Evolutionary conservation across 306 rosid genomes (phyloP), one percentile per base, ranked within the genome.

Genomic region (Datisca glomerata): DNA sequence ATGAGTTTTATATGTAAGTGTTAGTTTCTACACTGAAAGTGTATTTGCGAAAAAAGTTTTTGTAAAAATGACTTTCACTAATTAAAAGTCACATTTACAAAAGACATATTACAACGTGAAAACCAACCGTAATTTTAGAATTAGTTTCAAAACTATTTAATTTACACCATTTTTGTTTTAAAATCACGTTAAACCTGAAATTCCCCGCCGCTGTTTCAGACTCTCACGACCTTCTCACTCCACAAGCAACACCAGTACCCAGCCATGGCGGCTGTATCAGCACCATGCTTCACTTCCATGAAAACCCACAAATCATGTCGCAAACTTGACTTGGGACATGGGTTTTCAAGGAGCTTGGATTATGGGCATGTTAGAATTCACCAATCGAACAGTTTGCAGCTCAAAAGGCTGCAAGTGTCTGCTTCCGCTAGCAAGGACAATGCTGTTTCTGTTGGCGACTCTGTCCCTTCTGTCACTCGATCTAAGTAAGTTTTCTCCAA

Each of bases 181-280:
- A n/a, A n/a, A n/a, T n/a, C n/a, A n/a, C n/a, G n/a, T n/a, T n/a
- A n/a, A n/a, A n/a, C n/a, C n/a, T n/a, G n/a, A n/a, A n/a, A n/a
- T n/a, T n/a, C n/a, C n/a, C n/a, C n/a, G n/a, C n/a, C n/a, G n/a
- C n/a, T n/a, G n/a, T n/a, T n/a, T n/a, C n/a, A n/a, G n/a, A n/a
- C 36, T 31, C 36, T 31, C 36, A 8, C 36, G 36, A 31, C 4
- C 36, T 11, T 31, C 36, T 12, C 36, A 31, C 5, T 13, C 35
- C n/a, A n/a, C n/a, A n/a, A n/a, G n/a, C n/a, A n/a, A n/a, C n/a
- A n/a, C n/a, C n/a, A n/a, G n/a, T n/a, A n/a, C 9, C 39, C 46
- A 12, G 18, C 65, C 45, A 60, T 65, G 66, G 72, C 72, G 40
- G 51, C 73, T 24, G 51, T 59, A 44, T 28, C 43, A 34, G 47